These are phyloP conservation scores for Taiozyma sp. DNA, from an alignment of 1,139 yeast genomes.

Conservation along the genomic window DNA sequence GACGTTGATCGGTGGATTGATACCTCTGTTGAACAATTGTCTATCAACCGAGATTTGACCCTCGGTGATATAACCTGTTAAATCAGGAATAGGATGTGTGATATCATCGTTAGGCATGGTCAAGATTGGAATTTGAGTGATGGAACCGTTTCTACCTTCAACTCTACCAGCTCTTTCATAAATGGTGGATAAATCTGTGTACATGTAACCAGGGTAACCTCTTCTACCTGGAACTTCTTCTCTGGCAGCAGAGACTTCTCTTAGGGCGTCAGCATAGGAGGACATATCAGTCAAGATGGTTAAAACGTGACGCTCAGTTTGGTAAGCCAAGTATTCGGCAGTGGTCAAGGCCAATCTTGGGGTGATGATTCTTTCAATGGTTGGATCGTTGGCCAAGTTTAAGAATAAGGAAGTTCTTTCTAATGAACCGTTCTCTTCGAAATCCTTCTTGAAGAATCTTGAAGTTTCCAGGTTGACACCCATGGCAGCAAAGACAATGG, in stretches of 20 bases:
- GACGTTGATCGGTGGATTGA: constrained; percentile 97
- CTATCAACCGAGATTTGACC: constrained; percentile 98
- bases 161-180: constrained; percentile 99
- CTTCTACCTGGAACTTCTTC: constrained; percentile 99
- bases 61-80: constrained; percentile 98
- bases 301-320: constrained; percentile 97
- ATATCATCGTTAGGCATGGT: constrained; percentile 99
- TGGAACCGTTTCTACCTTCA: constrained; percentile 99
- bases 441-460: constrained; percentile 95
- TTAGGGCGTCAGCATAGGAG: constrained; percentile 97
- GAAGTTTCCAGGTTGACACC: constrained; percentile 93
- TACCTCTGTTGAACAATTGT: constrained; percentile 92
- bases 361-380: constrained; percentile 97
- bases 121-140: constrained; percentile 96
- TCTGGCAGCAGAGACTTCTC: constrained; percentile 99
- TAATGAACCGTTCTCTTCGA: constrained; percentile 97
- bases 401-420: constrained; percentile 96
- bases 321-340: constrained; percentile 97
- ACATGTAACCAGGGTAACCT: constrained; percentile 99
- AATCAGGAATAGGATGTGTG: constrained; percentile 99
- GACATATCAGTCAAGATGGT: constrained; percentile 99
- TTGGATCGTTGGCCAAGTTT: constrained; percentile 98
- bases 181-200: constrained; percentile 97
- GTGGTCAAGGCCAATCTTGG: constrained; percentile 99
- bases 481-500: constrained; percentile 98